These are phyloP conservation scores for Turritis glabra DNA, from an alignment of 345 rosid species.

Conservation along the genomic window DNA sequence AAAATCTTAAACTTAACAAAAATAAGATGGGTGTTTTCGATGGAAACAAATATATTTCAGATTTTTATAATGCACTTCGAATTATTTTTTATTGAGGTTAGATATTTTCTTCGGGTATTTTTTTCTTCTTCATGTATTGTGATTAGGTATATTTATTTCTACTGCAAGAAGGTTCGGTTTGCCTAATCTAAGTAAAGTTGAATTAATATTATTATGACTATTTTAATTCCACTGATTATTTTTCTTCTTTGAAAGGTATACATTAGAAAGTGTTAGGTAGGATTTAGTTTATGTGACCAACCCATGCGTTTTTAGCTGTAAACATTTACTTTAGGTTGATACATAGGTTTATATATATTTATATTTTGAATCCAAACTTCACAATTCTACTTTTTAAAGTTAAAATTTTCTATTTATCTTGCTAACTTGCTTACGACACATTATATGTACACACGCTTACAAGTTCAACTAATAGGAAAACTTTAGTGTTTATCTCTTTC, in stretches of 20 bases:
- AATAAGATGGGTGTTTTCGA: not conserved
- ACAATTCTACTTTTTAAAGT: not conserved
- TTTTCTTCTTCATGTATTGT: not conserved
- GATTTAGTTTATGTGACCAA: constrained; percentile 31
- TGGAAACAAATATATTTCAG: constrained; percentile 22
- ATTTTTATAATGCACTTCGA: not conserved
- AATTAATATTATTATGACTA: not conserved
- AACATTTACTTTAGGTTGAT: constrained; percentile 10
- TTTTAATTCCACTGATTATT: not conserved
- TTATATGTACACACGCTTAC: not conserved
- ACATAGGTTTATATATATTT: constrained; percentile 3
- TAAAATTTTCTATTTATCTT: not conserved
- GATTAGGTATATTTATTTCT: not conserved
- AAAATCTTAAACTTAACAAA: constrained; percentile 22
- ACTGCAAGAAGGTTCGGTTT: constrained; percentile 7
- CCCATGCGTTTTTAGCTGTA: constrained; percentile 24
- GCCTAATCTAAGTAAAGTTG: constrained; percentile 5
- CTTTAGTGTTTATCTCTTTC: constrained; percentile 1
- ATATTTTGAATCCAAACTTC: not conserved
- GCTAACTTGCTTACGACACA: not conserved
- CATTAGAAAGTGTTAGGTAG: constrained; percentile 31
- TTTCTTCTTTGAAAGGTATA: constrained; percentile 4
- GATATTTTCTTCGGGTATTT: not conserved
- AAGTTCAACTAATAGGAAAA: not conserved
- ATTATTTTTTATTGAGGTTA: not conserved